phyloP scores from a whole-genome alignment of 2,329 filamentous ascomycete genomes.

The Botryosphaeria dothidea region DNA sequence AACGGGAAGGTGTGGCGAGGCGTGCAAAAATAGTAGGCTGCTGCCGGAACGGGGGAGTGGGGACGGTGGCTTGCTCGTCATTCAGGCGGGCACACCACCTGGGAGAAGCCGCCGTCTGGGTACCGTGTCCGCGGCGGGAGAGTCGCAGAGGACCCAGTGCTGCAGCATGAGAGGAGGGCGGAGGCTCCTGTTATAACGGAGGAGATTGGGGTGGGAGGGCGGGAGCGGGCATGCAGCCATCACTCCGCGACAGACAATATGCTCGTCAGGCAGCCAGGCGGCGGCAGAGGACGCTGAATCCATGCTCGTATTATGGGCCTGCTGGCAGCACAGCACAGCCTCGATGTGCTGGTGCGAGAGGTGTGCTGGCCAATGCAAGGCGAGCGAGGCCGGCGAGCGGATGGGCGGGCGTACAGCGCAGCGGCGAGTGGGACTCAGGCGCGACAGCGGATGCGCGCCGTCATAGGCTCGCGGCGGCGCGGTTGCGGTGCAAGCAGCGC shows the following conservation, averaged over 20 bases:
- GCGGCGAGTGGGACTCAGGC: background rate
- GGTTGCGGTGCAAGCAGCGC: background rate
- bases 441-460: background rate
- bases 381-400: background rate
- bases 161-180: background rate
- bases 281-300: background rate
- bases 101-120: background rate
- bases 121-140: background rate
- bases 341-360: background rate
- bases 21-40: conserved; percentile 7
- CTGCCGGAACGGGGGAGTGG: background rate
- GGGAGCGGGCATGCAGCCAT: conserved; percentile 4
- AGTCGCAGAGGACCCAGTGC: background rate
- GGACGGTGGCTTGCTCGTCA: conserved; percentile 7
- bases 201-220: conserved; percentile 12
- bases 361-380: background rate
- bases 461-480: background rate
- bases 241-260: background rate
- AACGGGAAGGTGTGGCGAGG: conserved; percentile 9
- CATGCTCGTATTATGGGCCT: conserved; percentile 1
- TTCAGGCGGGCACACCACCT: conserved; percentile 12
- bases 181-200: conserved; percentile 11
- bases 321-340: background rate
- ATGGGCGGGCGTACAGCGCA: background rate
- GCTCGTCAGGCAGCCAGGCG: conserved; percentile 3